A percentile compares a stretch with the other conserved stretches of the same genome.
Conservation (phyloP, 768 basidiomycete species). For the Lactifluus pinguis region DNA sequence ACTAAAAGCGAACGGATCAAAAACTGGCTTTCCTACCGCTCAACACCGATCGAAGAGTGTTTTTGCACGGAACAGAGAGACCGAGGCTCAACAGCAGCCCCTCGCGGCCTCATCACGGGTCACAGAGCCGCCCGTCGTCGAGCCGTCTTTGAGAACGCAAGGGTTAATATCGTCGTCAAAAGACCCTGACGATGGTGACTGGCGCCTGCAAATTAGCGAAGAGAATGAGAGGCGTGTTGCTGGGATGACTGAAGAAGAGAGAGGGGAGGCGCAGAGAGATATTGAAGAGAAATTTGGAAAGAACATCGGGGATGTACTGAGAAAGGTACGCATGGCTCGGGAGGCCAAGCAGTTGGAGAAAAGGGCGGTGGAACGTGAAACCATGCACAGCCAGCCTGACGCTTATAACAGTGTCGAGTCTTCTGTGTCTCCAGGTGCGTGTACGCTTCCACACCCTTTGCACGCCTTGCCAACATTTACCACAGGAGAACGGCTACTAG, state of each 20-base stretch:
- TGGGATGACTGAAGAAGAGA: slow-evolving; percentile 62
- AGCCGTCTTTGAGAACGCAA: slow-evolving; percentile 14
- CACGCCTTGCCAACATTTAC: not conserved
- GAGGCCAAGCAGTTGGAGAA: slow-evolving; percentile 26
- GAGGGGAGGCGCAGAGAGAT: slow-evolving; percentile 53
- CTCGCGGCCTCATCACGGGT: slow-evolving; percentile 18
- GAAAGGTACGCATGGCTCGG: slow-evolving; percentile 41
- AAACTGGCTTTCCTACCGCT: slow-evolving; percentile 33
- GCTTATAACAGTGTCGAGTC: not conserved
- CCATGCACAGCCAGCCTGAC: not conserved
- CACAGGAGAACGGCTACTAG: not conserved
- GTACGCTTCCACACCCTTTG: not conserved
- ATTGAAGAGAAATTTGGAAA: slow-evolving; percentile 67
- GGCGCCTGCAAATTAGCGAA: slow-evolving; percentile 49
- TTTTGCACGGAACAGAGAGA: slow-evolving; percentile 28
- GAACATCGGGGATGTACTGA: slow-evolving; percentile 53
- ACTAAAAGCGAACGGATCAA: slow-evolving; percentile 17
- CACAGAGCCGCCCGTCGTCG: slow-evolving; percentile 17
- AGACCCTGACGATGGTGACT: slow-evolving; percentile 23
- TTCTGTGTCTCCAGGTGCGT: slow-evolving; percentile 1
- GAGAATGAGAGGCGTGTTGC: slow-evolving; percentile 60
- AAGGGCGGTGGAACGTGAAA: not conserved
- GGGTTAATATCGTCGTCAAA: not conserved
- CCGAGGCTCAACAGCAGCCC: slow-evolving; percentile 18
- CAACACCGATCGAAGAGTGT: slow-evolving; percentile 35